These are phyloP conservation scores for Euryodendron excelsum DNA, from an alignment of 148 eudicot genomes.

Conservation along the genomic window DNA sequence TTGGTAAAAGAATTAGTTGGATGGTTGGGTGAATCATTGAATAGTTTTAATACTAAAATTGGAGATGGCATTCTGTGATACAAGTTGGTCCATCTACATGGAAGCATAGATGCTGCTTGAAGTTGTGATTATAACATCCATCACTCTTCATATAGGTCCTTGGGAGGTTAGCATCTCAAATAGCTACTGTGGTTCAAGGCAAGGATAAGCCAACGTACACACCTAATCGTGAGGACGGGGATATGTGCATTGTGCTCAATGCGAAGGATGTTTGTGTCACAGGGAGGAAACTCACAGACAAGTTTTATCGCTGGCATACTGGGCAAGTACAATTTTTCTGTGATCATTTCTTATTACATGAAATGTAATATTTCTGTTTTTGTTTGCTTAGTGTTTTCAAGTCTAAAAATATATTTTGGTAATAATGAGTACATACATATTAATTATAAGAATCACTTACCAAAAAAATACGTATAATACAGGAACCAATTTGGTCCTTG, in stretches of 20 bases:
- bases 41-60: background rate
- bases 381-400: background rate
- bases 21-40: background rate
- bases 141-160: constrained; percentile 5
- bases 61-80: background rate
- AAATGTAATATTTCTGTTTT: background rate
- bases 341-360: background rate
- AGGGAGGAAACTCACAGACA: constrained; percentile 85
- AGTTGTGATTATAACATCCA: too few species aligned
- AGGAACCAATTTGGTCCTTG: background rate
- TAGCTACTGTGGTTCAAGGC: constrained; percentile 83
- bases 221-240: constrained; percentile 87
- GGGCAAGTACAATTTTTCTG: constrained; percentile 48
- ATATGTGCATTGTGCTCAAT: constrained; percentile 86
- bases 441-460: too few species aligned
- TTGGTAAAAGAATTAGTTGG: background rate
- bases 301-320: constrained; percentile 81
- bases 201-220: constrained; percentile 87
- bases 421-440: background rate
- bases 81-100: background rate
- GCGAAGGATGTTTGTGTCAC: constrained; percentile 83
- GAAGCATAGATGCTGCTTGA: constrained; percentile 4
- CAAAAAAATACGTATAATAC: too few species aligned
- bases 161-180: constrained; percentile 48
- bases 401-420: background rate